Base-by-base conservation (phyloP, 139 green algal species). In the Chlorella ohadii region DNA sequence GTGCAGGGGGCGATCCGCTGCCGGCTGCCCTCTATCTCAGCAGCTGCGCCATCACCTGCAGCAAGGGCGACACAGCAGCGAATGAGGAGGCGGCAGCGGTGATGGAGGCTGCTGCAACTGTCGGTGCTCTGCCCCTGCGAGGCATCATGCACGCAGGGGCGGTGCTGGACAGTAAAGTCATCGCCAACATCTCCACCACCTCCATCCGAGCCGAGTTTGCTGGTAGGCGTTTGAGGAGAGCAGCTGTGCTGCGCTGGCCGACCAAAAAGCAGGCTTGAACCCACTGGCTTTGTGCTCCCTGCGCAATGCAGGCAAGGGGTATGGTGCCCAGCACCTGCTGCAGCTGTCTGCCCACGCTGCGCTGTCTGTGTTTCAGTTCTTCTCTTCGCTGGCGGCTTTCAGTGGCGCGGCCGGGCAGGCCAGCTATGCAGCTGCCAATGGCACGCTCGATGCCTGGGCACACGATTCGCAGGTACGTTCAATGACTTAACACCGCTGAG, bases 341-440 rank as follows among this genome's bases (percentile, higher is more conserved):
- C 27, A 4, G 1, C 28, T 23, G 13, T 56, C 44, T 15, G 16
- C 16, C 4, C 4, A 44, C 22, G 27, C 67, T 6, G 28, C 88
- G 4, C 57, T 91, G 63, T 41, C 31, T 1, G 55, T 55, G 3
- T 20, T 89, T 16, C 82, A 91, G 27, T 64, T 91, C 16, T 94
- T 94, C 63, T 93, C 90, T 4, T 91, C 84, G n/a, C 57, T 92
- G n/a, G 86, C 91, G 4, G 78, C 91, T 0, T 89, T 94, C 55
- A 72, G 88, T 27, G 91, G 88, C 5, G 82, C 70, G 12, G 68
- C 70, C 27, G 90, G 90, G 5, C 91, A 94, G 65, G 82, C 81
- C 13, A 87, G 63, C 63, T 93, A 93, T 61, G 88, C 90, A 15
- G 85, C 89, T 20, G 89, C 90, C 57, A 94, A 94, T 63, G 85